Evolutionary conservation across 306 rosid genomes (phyloP), one percentile per base, ranked within the genome.

Genomic region (Gleditsia sinensis): DNA sequence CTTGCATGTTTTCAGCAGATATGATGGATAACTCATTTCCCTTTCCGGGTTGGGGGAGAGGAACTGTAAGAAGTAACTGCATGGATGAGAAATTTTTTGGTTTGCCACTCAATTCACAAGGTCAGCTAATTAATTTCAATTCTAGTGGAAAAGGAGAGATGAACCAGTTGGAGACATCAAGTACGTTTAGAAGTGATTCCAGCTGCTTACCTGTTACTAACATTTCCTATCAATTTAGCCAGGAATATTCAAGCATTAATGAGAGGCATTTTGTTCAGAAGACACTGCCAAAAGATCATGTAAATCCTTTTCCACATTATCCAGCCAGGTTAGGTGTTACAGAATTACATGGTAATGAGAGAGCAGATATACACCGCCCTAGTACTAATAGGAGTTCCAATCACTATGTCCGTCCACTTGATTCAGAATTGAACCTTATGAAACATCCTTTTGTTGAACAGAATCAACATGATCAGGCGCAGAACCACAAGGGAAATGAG

Each of bases 31-130:
- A 71, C 64, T 46, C 87, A 24, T 60, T 60, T 74, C 81, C 83
- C 39, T 72, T 75, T 75, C 67, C 83, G 9, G 79, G 80, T 65
- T 76, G 87, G 91, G 84, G 63, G 39, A 88, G 86, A 76, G 83
- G 86, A 71, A 49, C 70, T 32, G 76, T 55, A 39, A 82, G 80
- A 77, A 86, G 76, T 72, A 82, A 81, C 76, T 69, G 65, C 61
- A 10, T 36, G 77, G 83, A 84, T 55, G 85, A 84, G 17, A 84
- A 72, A 33, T 83, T 84, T 61, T 78, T 80, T 25, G 91, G 99
- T 45, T 91, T 92, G 84, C 99, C 99, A 62, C 95, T 95, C 82
- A 92, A 92, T 78, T 95, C 98, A 56, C 97, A 90, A 33, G 99
- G 99, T 40, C 96, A 90, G 79, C 78, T 90, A 68, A 90, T 92